phyloP scores from a whole-genome alignment of 176 grass and related monocot species.

The Rhynchospora breviuscula region DNA sequence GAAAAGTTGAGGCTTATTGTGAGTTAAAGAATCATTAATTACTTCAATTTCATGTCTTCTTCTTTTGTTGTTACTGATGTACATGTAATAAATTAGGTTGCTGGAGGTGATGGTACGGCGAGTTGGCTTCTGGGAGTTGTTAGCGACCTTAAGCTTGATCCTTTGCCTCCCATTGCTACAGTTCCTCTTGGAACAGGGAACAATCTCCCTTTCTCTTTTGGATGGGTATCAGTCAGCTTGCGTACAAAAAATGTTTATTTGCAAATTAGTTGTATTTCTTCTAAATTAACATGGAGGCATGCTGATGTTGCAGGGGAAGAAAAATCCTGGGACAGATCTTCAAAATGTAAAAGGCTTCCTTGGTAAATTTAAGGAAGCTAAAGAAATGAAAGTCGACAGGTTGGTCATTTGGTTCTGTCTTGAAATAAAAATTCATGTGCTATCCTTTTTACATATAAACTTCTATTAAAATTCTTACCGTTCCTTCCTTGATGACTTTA shows the following conservation, averaged over 20 bases:
- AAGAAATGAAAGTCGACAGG: constrained; percentile 84
- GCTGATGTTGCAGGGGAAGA: constrained; percentile 72
- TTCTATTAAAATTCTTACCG: constrained; percentile 23
- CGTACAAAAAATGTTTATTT: constrained; percentile 19
- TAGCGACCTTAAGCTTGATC: constrained; percentile 72
- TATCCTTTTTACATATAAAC: background rate
- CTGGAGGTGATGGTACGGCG: constrained; percentile 92
- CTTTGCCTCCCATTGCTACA: constrained; percentile 69
- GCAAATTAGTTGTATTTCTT: background rate
- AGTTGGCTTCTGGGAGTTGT: constrained; percentile 96
- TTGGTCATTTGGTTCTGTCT: constrained; percentile 11
- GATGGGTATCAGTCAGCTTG: constrained; percentile 46
- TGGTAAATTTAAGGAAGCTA: constrained; percentile 54
- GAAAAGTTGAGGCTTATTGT: constrained; percentile 77
- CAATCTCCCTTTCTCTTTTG: constrained; percentile 94
- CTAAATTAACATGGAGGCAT: background rate
- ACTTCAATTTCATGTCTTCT: constrained; percentile 16
- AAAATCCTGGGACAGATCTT: constrained; percentile 70
- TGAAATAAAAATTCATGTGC: background rate
- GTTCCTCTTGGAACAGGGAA: constrained; percentile 95
- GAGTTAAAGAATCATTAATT: constrained; percentile 35
- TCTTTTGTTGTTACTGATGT: background rate
- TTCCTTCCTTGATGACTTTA: constrained; percentile 33
- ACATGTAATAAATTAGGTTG: constrained; percentile 55
- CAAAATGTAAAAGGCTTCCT: constrained; percentile 70